Conservation (phyloP, 2,329 filamentous ascomycete genomes). For the Colletotrichum sp. region DNA sequence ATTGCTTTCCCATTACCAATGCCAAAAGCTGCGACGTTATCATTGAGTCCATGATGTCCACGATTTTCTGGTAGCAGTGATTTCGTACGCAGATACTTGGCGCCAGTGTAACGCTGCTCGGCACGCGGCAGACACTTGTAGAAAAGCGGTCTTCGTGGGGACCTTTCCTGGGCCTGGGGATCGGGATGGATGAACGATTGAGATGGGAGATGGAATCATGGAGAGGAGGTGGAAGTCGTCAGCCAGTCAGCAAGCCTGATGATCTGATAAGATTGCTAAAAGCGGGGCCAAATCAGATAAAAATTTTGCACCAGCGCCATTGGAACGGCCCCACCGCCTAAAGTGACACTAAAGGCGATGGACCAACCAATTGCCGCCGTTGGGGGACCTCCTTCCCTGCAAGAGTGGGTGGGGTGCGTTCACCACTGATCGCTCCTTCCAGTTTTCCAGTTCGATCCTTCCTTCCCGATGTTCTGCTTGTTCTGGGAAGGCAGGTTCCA, state of each 20-base stretch:
- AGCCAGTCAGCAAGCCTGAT: not conserved
- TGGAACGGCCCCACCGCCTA: not conserved
- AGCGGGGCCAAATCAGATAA: constrained; percentile 12
- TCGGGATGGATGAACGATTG: not conserved
- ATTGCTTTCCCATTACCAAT: not conserved
- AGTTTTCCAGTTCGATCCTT: not conserved
- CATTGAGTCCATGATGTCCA: not conserved
- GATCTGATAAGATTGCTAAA: constrained; percentile 23
- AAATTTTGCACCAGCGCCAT: constrained; percentile 2
- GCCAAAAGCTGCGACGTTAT: not conserved
- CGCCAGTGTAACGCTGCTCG: not conserved
- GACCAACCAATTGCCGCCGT: not conserved
- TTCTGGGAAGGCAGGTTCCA: not conserved
- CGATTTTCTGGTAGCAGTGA: not conserved
- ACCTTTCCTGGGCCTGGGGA: not conserved
- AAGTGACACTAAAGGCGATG: not conserved
- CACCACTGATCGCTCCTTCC: not conserved
- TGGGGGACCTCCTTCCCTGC: not conserved
- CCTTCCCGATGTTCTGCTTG: not conserved
- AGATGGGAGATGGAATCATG: not conserved
- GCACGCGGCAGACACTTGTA: not conserved
- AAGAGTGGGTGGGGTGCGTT: not conserved
- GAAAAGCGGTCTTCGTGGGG: not conserved
- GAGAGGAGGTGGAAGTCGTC: not conserved
- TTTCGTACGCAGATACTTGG: not conserved